These are phyloP conservation scores for Phoenix roebelenii DNA, from an alignment of 176 grass and related monocot species.

Conservation along the genomic window DNA sequence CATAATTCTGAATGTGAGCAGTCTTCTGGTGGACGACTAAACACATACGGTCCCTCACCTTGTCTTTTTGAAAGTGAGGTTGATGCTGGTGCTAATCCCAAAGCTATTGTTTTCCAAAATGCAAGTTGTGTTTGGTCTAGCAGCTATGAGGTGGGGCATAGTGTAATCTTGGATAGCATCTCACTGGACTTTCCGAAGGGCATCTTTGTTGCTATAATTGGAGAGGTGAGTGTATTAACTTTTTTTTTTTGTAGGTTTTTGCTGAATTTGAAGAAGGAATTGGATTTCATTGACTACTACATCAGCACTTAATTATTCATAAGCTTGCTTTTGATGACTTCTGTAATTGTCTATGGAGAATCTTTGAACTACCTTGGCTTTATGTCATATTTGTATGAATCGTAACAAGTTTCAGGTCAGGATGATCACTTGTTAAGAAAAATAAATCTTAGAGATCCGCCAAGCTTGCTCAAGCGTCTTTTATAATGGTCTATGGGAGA, in stretches of 20 bases:
- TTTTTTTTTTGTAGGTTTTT: neutral
- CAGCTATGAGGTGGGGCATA: constrained; percentile 24
- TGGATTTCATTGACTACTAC: too few species aligned
- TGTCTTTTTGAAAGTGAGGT: constrained; percentile 13
- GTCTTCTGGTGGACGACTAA: constrained; percentile 12
- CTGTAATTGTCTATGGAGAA: too few species aligned
- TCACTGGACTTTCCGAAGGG: constrained; percentile 58
- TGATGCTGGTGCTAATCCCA: constrained; percentile 19
- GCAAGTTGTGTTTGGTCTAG: constrained; percentile 66
- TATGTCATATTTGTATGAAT: too few species aligned
- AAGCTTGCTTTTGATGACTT: too few species aligned
- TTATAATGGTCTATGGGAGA: too few species aligned
- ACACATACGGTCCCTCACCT: constrained; percentile 13
- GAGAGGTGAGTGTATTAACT: constrained; percentile 44
- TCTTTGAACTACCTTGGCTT: too few species aligned
- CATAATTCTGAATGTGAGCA: constrained; percentile 22
- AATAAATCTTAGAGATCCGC: too few species aligned
- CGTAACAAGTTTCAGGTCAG: too few species aligned
- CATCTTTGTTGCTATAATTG: constrained; percentile 65
- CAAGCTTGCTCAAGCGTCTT: too few species aligned
- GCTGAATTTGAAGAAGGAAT: neutral
- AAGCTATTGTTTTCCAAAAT: constrained; percentile 35
- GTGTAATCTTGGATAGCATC: constrained; percentile 44
- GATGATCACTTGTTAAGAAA: too few species aligned
- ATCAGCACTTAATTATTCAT: too few species aligned